A percentile compares a stretch with the other conserved stretches of the same genome.
Evolutionary conservation across 2,329 filamentous ascomycete genomes (phyloP).

Genomic region (Fusarium sterilihyphosum): DNA sequence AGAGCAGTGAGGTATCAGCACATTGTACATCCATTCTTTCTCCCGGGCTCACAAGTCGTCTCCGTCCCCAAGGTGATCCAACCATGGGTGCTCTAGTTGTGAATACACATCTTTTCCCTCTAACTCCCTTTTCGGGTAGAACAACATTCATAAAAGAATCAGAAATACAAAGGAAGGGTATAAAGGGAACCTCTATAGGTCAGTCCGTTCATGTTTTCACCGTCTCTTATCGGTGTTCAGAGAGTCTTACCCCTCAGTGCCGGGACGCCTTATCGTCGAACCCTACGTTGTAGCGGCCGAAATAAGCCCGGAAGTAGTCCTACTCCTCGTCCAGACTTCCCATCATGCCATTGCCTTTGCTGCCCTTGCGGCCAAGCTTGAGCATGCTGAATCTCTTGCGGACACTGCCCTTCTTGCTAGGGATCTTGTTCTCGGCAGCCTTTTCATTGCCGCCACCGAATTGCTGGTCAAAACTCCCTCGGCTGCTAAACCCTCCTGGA

Average conservation of each 20-base stretch:
- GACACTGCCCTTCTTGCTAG: conserved; percentile 69
- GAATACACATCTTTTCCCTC: conserved; percentile 10
- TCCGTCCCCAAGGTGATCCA: conserved; percentile 18
- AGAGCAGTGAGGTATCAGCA: conserved; percentile 39
- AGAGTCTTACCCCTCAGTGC: conserved; percentile 11
- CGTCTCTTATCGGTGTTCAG: conserved; percentile 11
- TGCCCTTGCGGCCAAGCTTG: conserved; percentile 76
- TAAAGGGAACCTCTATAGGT: background rate
- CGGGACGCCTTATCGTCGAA: conserved; percentile 31
- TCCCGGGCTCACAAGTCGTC: background rate
- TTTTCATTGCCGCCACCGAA: conserved; percentile 39
- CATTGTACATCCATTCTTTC: conserved; percentile 25
- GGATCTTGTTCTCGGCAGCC: conserved; percentile 45
- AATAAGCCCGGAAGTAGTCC: conserved; percentile 48
- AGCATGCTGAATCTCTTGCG: conserved; percentile 83
- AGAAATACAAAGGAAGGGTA: conserved; percentile 16
- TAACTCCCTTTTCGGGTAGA: background rate
- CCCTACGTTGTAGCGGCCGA: conserved; percentile 40
- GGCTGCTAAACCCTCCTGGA: conserved; percentile 39
- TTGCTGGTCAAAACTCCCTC: conserved; percentile 46
- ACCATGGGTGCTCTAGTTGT: conserved; percentile 22
- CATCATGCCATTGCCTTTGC: conserved; percentile 64
- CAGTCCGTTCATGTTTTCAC: conserved; percentile 10
- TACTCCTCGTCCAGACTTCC: conserved; percentile 66
- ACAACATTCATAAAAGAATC: conserved; percentile 11